Base-by-base conservation (phyloP, 208 protist species). In the Trypanosoma lewisi region DNA sequence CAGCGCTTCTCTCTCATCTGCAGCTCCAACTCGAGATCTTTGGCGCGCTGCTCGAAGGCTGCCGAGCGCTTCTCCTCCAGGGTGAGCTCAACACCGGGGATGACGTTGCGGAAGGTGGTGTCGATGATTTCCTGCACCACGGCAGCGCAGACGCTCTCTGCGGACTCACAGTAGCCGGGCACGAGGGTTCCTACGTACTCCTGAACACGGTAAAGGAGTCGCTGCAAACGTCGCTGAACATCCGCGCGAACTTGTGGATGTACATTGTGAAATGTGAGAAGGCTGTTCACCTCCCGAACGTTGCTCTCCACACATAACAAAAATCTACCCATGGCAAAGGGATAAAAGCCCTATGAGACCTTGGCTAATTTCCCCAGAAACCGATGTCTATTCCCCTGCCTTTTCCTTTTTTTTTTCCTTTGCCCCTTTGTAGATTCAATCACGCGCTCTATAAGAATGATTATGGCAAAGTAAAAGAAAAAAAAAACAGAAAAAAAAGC, bases 241-340 rank as follows among this genome's bases (percentile, higher is more conserved):
- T 95, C 89, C 7, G 39, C 52, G 31, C 74, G 82, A n/a, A 95
- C 89, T 56, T 93, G 83, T 19, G 85, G 85, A 53, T 95, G 89
- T 2, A 91, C 85, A 23, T 86, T 84, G 75, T 95, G 89, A 45
- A 95, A 77, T 28, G 58, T 63, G 19, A 95, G 78, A 34, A 93
- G 59, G 41, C 73, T 74, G 25, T 84, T 79, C 23, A 95, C 83
- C 47, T 95, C 85, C n/a, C 82, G 75, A 25, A 82, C 69, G 2
- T 83, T 83, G 19, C 56, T 73, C 69, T 95, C 81, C 5, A 89
- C 67, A 47, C 75, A 81, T 14, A 91, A 62, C 9, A 77, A 50
- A 49, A 91, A 86, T 44, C 59, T 67, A 9, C 87, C 87, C 87
- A 94, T 65, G 56, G 2, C 47, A 12, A 31, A 4, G 23, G 31